Base-by-base conservation (phyloP, 495 filamentous ascomycete species). In the Tuber brumale region DNA sequence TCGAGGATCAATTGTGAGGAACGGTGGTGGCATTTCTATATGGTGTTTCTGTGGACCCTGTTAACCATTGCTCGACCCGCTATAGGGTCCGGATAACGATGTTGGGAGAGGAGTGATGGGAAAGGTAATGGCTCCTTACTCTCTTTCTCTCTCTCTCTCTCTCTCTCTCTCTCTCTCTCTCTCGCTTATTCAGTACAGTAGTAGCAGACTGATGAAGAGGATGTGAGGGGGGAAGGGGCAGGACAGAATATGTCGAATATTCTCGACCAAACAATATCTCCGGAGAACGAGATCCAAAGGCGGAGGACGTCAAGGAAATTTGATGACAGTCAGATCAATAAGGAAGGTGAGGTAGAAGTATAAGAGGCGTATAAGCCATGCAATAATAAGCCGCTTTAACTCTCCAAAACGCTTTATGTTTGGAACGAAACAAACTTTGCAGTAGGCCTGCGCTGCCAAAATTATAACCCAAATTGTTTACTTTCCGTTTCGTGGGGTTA, bases 1-100 rank as follows among this genome's bases (percentile, higher is more conserved):
- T 31, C 73, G 70, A 7, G 77, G 78, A 51, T 74, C 35, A 45
- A 80, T 31, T 7, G 78, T 80, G 41, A 80, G 79, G 14, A 76
- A 80, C 43, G 79, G 74, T 71, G 78, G 71, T 51, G 44, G 45
- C 77, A 80, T 80, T 14, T 31, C 27, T 18, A 61, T 69, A 72
- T 35, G 73, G n/a, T 74, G 10, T 35, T 71, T 74, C 41, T 66
- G 31, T 46, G 69, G 69, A 37, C 70, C 21, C 31, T 66, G 57
- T 66, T 66, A 66, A 27, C 27, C 57, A 66, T 16, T 19, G 31
- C 27, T 35, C 27, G 14, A 35, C 57, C 27, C 57, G 16, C 57
- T 2, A 1, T 31, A 66, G 12, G 51, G n/a, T 12, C 51, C 51
- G 10, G 51, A 57, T 57, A 27, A 12, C 57, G 57, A 19, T 35